A percentile compares a stretch with the other conserved stretches of the same genome.
phyloP scores from a whole-genome alignment of 2,329 filamentous ascomycete genomes.

The Paraphoma chrysanthemicola region DNA sequence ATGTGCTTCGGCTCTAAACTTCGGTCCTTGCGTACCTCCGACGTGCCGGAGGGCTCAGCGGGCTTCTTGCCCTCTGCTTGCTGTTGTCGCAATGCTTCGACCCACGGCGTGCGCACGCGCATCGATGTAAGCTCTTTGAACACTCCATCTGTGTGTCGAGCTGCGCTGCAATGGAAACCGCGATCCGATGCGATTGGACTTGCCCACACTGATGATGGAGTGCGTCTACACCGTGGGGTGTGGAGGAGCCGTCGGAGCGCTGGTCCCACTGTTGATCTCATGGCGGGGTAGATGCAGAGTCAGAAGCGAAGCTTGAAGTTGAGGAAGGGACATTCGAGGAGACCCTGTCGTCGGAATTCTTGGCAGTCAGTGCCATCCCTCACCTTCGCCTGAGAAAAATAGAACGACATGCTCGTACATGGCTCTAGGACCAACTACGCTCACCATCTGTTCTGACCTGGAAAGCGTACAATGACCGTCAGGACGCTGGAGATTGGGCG shows the following conservation, averaged over 20 bases:
- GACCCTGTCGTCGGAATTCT: constrained; percentile 12
- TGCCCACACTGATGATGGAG: background rate
- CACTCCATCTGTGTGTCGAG: constrained; percentile 62
- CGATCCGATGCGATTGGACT: constrained; percentile 7
- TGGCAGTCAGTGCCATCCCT: constrained; percentile 17
- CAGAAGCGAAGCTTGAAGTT: constrained; percentile 5
- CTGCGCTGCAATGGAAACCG: constrained; percentile 32
- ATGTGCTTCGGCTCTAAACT: constrained; percentile 72
- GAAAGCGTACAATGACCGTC: constrained; percentile 22
- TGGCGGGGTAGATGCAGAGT: constrained; percentile 17
- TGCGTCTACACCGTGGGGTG: constrained; percentile 8
- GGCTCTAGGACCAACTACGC: too few relatives aligned
- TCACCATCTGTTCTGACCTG: background rate
- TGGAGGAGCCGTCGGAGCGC: constrained; percentile 25
- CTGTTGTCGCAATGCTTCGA: constrained; percentile 67
- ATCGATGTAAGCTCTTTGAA: constrained; percentile 59
- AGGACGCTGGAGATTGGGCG: constrained; percentile 42
- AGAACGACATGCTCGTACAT: background rate
- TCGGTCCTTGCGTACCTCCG: constrained; percentile 54
- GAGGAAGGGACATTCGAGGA: constrained; percentile 25
- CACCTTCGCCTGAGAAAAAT: background rate
- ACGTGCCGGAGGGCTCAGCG: constrained; percentile 37
- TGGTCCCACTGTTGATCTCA: constrained; percentile 27
- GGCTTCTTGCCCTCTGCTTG: constrained; percentile 48
- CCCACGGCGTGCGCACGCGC: constrained; percentile 68